Conservation (phyloP, 2,329 filamentous ascomycete species). For the Botrytis porri region DNA sequence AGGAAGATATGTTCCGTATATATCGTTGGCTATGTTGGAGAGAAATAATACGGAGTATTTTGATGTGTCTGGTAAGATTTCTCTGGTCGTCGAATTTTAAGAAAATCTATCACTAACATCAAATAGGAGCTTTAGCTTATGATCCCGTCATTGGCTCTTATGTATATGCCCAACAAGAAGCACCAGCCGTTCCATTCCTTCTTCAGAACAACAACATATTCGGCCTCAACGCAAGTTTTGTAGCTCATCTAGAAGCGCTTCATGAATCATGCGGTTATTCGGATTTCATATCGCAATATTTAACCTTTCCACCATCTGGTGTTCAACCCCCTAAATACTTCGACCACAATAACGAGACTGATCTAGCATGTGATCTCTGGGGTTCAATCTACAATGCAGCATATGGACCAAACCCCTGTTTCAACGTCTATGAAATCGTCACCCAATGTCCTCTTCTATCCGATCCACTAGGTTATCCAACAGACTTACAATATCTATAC, state of each 20-base stretch:
- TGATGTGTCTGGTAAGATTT: not conserved
- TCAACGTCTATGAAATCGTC: constrained; percentile 49
- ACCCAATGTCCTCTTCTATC: constrained; percentile 45
- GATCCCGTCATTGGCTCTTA: constrained; percentile 29
- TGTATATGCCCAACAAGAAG: constrained; percentile 29
- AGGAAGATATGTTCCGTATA: not conserved
- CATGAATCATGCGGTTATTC: not conserved
- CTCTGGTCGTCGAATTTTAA: not conserved
- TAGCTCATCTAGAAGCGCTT: not conserved
- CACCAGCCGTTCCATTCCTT: constrained; percentile 43
- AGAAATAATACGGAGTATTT: not conserved
- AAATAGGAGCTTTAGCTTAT: constrained; percentile 26
- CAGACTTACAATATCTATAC: constrained; percentile 38
- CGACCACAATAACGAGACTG: not conserved
- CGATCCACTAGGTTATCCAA: constrained; percentile 40
- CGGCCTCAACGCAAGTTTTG: not conserved
- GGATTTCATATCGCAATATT: not conserved
- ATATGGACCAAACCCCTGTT: constrained; percentile 46
- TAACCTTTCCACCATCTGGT: not conserved
- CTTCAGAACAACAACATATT: constrained; percentile 32
- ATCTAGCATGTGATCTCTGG: not conserved
- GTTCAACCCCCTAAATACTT: not conserved
- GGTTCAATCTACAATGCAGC: constrained; percentile 23
- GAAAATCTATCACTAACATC: not conserved
- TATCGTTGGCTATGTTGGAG: not conserved